Base-by-base conservation (phyloP, 768 basidiomycete species). In the Boletus subcaerulescens region DNA sequence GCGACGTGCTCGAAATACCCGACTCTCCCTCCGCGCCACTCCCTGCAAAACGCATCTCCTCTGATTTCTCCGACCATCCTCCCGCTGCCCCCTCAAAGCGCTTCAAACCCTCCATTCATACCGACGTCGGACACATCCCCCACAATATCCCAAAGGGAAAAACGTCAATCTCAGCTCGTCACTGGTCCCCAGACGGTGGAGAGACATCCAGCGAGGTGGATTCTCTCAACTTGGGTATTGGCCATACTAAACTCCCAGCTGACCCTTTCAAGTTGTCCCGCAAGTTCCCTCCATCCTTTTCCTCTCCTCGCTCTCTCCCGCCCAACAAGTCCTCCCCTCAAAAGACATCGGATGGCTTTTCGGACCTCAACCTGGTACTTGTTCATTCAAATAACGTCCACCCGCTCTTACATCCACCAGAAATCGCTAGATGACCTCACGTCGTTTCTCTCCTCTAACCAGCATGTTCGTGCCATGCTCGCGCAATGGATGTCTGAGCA, bases 31-130 rank as follows among this genome's bases (percentile, higher is more conserved):
- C 56, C 12, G 13, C 31, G 1, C 52, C 59, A 7, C 54, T 67
- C 24, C 64, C 68, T 1, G 38, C 50, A 10, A 76, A 76, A 45
- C 74, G 76, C 31, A 26, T 60, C n/a, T 67, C 71, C 1, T 45
- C 69, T 0, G 68, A 65, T 42, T 14, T 45, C 1, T 17, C 57
- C 0, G 60, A 60, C 12, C 46, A 42, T 11, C 13, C 60, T 0
- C 64, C 60, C 1, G 41, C 44, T 29, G 12, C 42, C 1, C 48
- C 50, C 18, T 45, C 69, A 7, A 77, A 77, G 45, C 74, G 76
- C 22, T 65, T 69, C 51, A 69, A 70, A 24, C 57, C 65, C 14
- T 45, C 58, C 7, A 4, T 46, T n/a, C 52, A 60, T 0, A 43
- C 43, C 12, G 48, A 69, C 48, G 67, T 68, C 42, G 73, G 74